phyloP scores from a whole-genome alignment of 106 monocot species.

The Triglochin maritima region DNA sequence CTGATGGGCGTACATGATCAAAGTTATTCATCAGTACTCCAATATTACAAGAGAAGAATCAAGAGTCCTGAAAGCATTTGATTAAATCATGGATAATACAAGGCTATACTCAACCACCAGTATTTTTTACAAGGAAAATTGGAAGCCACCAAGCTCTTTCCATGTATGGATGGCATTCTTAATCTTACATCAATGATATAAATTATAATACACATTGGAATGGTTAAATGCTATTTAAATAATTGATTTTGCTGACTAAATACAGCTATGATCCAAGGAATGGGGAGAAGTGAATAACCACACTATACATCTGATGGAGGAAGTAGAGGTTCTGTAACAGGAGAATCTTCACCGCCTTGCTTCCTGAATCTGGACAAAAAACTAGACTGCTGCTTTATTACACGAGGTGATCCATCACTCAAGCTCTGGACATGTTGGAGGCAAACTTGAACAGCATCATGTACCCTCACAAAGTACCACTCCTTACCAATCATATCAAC shows the following conservation, averaged over 20 bases:
- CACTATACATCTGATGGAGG: slow-evolving; percentile 10
- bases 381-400: background rate
- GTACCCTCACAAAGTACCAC: slow-evolving; percentile 92
- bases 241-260: background rate
- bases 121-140: no score
- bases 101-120: no score
- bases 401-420: background rate
- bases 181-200: no score
- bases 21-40: no score
- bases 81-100: no score
- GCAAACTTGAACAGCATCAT: slow-evolving; percentile 93
- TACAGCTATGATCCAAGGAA: background rate
- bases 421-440: slow-evolving; percentile 57
- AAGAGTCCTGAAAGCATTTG: no score
- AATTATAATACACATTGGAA: no score
- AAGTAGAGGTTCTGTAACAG: slow-evolving; percentile 19
- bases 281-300: background rate
- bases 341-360: slow-evolving; percentile 5
- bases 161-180: no score
- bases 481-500: slow-evolving; percentile 68
- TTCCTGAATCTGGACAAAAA: slow-evolving; percentile 1
- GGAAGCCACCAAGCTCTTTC: no score
- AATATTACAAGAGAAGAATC: no score
- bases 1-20: no score
- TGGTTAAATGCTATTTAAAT: no score